Base-by-base conservation (phyloP, 148 eudicot species). In the Euryodendron excelsum region DNA sequence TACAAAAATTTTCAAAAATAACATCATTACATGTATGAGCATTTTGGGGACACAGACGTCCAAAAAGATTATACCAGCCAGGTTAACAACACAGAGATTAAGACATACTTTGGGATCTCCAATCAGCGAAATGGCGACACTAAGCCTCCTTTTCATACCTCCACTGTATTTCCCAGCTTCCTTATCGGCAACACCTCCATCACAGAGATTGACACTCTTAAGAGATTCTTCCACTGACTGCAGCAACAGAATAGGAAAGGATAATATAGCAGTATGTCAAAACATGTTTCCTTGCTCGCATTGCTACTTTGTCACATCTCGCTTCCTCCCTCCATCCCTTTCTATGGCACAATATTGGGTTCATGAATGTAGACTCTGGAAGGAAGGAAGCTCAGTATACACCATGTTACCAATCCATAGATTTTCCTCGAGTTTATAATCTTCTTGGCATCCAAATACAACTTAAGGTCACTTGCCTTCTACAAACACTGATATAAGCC, bases 91-190 rank as follows among this genome's bases (percentile, higher is more conserved):
- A 65, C 12, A 34, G 1, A 5, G 0, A 27, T 47, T 21, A 48
- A 47, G 21, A 60, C 86, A 37, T 84, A 94, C 97, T 87, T 91
- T 94, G 79, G 98, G 98, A 79, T 94, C 90, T 45, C 98, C 98
- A 83, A 94, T 94, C 69, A 94, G 87, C 36, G 98, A 90, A 75
- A 94, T 94, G 63, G 97, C 98, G 39, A 94, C 97, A 83, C 98
- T 94, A 66, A 94, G 98, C 88, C 98, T 91, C 84, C 98, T 91
- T 79, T 92, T 92, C 98, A 94, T 94, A n/a, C 98, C 96, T 75
- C 98, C 95, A 68, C 97, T 94, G 76, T 91, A 94, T 77, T 92
- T 90, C 30, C 95, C 90, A 67, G 94, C 85, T 80, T 83, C 86
- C 75, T 92, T 92, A 79, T 94, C 98, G 74, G 88, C 94, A 73